A percentile compares a stretch with the other conserved stretches of the same genome.
Evolutionary conservation across 208 protist species (phyloP).

Genomic region (Acanthamoeba polyphaga): DNA sequence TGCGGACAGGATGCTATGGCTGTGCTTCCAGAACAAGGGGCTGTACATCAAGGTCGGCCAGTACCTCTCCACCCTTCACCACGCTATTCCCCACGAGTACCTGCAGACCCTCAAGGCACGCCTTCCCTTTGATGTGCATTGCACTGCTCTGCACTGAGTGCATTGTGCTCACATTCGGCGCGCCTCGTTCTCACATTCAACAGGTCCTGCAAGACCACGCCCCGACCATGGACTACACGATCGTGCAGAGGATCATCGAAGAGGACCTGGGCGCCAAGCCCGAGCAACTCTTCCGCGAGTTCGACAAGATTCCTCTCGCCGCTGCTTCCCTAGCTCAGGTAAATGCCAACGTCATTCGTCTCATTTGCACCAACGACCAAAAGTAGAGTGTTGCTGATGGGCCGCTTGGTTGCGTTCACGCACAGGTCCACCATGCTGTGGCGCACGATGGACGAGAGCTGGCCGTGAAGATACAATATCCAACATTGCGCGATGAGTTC

Average conservation of each 20-base stretch:
- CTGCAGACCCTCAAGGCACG: constrained; percentile 68
- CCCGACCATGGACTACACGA: constrained; percentile 56
- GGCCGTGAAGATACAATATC: constrained; percentile 96
- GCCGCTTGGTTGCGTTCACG: background rate
- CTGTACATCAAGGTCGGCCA: constrained; percentile 97
- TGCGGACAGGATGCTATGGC: constrained; percentile 7
- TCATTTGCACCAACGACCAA: too few relatives aligned
- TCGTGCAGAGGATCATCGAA: constrained; percentile 79
- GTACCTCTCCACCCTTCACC: constrained; percentile 94
- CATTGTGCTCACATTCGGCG: too few relatives aligned
- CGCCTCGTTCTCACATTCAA: background rate
- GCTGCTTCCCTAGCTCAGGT: constrained; percentile 96
- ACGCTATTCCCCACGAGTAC: constrained; percentile 94
- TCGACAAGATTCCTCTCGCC: constrained; percentile 93
- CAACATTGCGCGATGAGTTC: background rate
- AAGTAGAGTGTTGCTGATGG: too few relatives aligned
- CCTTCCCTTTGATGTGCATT: background rate
- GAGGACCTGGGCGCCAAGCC: constrained; percentile 80
- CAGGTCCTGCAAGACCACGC: constrained; percentile 86
- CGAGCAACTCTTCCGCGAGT: constrained; percentile 88
- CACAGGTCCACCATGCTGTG: constrained; percentile 83
- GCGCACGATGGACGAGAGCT: constrained; percentile 90
- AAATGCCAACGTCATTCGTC: too few relatives aligned
- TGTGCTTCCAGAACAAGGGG: constrained; percentile 9
- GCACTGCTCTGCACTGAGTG: background rate